Conservation (phyloP, 345 rosid species). For the Eutrema yunnanense region DNA sequence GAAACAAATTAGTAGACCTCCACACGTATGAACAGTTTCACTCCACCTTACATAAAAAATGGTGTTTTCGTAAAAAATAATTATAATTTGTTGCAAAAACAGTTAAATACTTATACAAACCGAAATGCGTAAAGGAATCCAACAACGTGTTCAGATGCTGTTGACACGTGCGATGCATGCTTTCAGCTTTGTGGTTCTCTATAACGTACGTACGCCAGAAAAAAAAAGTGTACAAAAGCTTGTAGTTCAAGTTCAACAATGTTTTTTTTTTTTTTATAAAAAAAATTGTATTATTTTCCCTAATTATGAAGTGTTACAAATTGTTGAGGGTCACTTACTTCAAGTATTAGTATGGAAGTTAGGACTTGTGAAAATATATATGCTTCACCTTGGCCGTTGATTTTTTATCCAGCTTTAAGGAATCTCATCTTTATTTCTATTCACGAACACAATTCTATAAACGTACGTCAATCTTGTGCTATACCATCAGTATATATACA, state of each 20-base stretch:
- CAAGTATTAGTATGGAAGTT: background rate
- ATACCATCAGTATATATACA: slow-evolving; percentile 21
- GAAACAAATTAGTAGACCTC: background rate
- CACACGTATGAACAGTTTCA: background rate
- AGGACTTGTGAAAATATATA: slow-evolving; percentile 3
- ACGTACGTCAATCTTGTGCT: slow-evolving; percentile 20
- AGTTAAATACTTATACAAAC: background rate
- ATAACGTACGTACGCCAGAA: slow-evolving; percentile 3
- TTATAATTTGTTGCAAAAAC: background rate
- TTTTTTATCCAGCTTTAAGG: slow-evolving; percentile 14
- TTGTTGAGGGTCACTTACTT: background rate
- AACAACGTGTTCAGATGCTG: slow-evolving; percentile 19
- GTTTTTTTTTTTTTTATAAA: background rate
- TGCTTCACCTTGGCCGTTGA: slow-evolving; percentile 27
- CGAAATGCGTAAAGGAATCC: slow-evolving; percentile 9
- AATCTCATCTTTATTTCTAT: slow-evolving; percentile 30
- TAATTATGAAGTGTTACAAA: background rate
- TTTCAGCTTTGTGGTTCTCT: slow-evolving; percentile 18
- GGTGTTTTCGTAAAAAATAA: background rate
- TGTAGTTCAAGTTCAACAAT: background rate
- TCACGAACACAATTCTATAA: slow-evolving; percentile 24
- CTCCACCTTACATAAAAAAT: background rate
- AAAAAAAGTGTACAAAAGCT: slow-evolving; percentile 10
- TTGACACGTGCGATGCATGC: slow-evolving; percentile 31
- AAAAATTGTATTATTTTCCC: background rate